Conservation (phyloP, 1,139 yeast genomes). For the Saccharomyces hybrid region DNA sequence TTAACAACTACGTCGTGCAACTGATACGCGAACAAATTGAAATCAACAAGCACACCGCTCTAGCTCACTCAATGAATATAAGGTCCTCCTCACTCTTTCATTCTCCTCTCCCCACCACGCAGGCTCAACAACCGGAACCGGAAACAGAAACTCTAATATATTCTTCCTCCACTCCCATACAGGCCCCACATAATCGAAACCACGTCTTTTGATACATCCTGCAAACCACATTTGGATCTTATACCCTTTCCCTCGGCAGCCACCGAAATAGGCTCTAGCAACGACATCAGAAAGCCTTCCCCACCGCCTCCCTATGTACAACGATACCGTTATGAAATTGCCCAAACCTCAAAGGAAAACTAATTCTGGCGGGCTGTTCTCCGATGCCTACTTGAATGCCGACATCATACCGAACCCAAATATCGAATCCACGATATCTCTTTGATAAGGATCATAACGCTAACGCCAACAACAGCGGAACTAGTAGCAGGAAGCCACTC, state of each 20-base stretch:
- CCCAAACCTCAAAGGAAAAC: slow-evolving; percentile 10
- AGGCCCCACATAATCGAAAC: not conserved
- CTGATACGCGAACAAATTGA: slow-evolving; percentile 60
- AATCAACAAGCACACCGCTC: slow-evolving; percentile 21
- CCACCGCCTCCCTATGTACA: not conserved
- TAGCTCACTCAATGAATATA: slow-evolving; percentile 3
- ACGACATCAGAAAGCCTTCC: not conserved
- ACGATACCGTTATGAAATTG: slow-evolving; percentile 5
- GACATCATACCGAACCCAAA: slow-evolving; percentile 21
- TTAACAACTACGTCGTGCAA: slow-evolving; percentile 61
- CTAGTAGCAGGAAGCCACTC: not conserved
- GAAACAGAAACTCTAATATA: not conserved
- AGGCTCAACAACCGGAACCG: not conserved
- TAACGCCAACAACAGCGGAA: not conserved
- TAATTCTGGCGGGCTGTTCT: slow-evolving; percentile 5
- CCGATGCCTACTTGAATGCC: slow-evolving; percentile 14
- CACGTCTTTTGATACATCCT: not conserved
- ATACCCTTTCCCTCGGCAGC: not conserved
- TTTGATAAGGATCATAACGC: not conserved
- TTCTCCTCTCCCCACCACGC: not conserved
- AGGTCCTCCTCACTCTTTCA: not conserved
- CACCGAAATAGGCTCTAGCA: not conserved
- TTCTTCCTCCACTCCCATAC: not conserved
- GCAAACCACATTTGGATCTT: not conserved
- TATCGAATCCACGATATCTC: not conserved